Evolutionary conservation across 257 asterid species (phyloP), one percentile per base, ranked within the genome.

Genomic region (Salvia hispanica): DNA sequence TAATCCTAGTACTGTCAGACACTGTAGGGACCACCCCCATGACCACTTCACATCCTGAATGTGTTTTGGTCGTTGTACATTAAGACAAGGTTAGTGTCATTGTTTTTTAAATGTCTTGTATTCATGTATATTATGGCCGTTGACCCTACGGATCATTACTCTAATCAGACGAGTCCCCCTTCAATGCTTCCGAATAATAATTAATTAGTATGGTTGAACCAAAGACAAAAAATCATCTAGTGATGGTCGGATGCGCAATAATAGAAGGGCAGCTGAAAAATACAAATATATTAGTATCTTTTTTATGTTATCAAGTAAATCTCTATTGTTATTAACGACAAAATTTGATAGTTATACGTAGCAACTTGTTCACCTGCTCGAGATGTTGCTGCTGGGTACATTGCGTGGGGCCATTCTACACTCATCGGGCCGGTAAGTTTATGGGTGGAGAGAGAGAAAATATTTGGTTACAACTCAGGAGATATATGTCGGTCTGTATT

Each of bases 331-430:
- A 25, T 2, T 25, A 25, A 25, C 31, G 31, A 25, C 31, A 25
- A 25, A 25, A 25, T 56, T 67, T 78, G 76, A 65, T 90, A 94
- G 97, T 34, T 91, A 72, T 94, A 82, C 48, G 88, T 94, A 55
- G 99, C 96, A 63, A 91, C 97, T 58, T 93, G 99, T 74, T 84
- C 99, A 3, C 97, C 99, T 70, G 97, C 97, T 77, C 92, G 99
- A 55, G 95, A 85, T 75, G 78, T 74, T 76, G 77, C 70, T 61
- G 96, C 91, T 76, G 96, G 92, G 66, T 90, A 86, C 37, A 84
- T 90, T 37, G 99, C 95, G 14, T 94, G 97, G 99, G 99, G 99
- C 4, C 99, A 91, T 77, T 94, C 99, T 25, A 82, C 99, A 3
- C 91, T 94, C n/a, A 69, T 94, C 52, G 95, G 97, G 66, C 99